Conservation (phyloP, 1,139 yeast genomes). For the Suhomyces anneliseae region DNA sequence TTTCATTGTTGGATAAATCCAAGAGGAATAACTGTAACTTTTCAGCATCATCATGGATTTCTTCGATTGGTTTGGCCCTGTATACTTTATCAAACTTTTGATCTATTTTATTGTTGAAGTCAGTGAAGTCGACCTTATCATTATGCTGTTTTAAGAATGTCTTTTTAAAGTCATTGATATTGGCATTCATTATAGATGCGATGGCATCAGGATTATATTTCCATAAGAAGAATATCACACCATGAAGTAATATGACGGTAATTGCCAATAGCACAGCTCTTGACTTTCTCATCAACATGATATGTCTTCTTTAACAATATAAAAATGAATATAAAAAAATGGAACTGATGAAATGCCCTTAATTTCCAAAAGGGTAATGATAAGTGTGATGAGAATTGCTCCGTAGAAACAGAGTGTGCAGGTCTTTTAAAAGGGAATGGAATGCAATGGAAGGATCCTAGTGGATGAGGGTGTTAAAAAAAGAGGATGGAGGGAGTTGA, state of each 20-base stretch:
- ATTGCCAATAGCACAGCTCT: conserved; percentile 7
- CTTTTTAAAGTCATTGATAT: conserved; percentile 5
- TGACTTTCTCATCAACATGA: conserved; percentile 13
- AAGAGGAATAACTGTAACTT: conserved; percentile 4
- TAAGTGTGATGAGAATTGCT: too few species aligned
- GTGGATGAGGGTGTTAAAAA: too few species aligned
- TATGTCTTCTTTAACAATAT: neutral
- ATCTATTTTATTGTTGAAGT: conserved; percentile 5
- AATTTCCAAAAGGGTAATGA: too few species aligned
- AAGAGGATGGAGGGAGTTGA: too few species aligned
- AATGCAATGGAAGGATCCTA: too few species aligned
- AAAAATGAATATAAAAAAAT: too few species aligned
- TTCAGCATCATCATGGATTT: conserved; percentile 2
- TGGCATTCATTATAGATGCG: conserved; percentile 1
- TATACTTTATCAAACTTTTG: conserved; percentile 5
- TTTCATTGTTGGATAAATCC: conserved; percentile 9
- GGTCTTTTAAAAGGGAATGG: too few species aligned
- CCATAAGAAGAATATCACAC: conserved; percentile 12
- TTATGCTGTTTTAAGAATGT: conserved; percentile 2
- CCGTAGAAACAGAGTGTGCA: too few species aligned
- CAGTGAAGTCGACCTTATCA: conserved; percentile 3
- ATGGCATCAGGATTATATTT: conserved; percentile 7
- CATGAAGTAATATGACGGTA: conserved; percentile 10
- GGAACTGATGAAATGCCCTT: too few species aligned
- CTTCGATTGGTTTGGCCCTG: conserved; percentile 4